Conservation (phyloP, 106 monocot species). For the Apostasia ramifera region DNA sequence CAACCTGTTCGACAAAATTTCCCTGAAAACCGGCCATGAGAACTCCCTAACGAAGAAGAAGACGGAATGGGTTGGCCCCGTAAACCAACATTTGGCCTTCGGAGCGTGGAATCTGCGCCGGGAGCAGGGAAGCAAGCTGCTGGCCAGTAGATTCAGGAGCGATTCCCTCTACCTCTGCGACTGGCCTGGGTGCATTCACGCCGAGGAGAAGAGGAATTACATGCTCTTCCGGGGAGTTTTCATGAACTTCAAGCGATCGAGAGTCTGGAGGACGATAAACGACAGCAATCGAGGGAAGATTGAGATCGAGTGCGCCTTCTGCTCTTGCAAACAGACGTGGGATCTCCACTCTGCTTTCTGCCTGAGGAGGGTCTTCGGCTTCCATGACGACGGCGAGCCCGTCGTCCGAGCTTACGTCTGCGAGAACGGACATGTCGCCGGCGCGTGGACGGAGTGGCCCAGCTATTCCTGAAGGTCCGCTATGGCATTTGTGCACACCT, state of each 20-base stretch:
- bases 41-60: conserved; percentile 17
- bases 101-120: conserved; percentile 59
- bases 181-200: conserved; percentile 84
- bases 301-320: conserved; percentile 65
- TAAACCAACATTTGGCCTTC: conserved; percentile 40
- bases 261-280: conserved; percentile 78
- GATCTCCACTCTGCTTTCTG: conserved; percentile 90
- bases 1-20: not conserved
- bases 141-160: conserved; percentile 60
- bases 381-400: conserved; percentile 94
- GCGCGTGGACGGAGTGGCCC: conserved; percentile 88
- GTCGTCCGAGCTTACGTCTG: conserved; percentile 86
- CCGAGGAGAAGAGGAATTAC: conserved; percentile 75
- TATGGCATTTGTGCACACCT: not conserved
- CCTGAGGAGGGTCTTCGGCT: conserved; percentile 75
- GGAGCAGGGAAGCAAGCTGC: conserved; percentile 79
- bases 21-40: not conserved
- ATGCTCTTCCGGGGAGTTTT: conserved; percentile 90
- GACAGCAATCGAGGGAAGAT: conserved; percentile 37
- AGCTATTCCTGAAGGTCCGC: conserved; percentile 33
- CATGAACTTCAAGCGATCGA: conserved; percentile 67
- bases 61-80: conserved; percentile 22
- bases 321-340: conserved; percentile 64
- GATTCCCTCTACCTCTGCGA: conserved; percentile 83
- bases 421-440: conserved; percentile 91